Percentiles rank a stretch among this genome's conserved stretches.
Conservation (phyloP, 352 stramenopile genomes). For the Phytophthora litchii region DNA sequence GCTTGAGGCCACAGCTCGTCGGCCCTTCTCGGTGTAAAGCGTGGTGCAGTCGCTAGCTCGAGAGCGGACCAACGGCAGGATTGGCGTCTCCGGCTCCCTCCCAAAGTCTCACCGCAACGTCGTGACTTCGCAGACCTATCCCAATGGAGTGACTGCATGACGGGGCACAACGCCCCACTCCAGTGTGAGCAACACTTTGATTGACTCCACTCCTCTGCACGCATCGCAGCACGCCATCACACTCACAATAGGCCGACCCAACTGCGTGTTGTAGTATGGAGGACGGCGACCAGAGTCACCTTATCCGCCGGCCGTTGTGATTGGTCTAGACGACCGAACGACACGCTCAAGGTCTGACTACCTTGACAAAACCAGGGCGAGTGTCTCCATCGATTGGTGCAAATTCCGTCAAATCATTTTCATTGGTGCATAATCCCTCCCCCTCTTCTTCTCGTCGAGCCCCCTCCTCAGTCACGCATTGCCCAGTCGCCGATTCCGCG, state of each 20-base stretch:
- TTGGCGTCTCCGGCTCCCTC: slow-evolving; percentile 25
- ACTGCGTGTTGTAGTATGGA: neutral
- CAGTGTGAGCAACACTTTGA: slow-evolving; percentile 9
- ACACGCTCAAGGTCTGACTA: slow-evolving; percentile 20
- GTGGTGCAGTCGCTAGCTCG: slow-evolving; percentile 30
- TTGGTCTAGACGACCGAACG: slow-evolving; percentile 15
- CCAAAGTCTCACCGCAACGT: slow-evolving; percentile 20
- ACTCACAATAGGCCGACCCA: neutral
- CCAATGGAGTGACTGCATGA: slow-evolving; percentile 6
- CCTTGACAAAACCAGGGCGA: slow-evolving; percentile 7
- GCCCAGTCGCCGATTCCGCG: slow-evolving; percentile 11
- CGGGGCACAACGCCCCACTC: slow-evolving; percentile 8
- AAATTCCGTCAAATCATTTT: neutral
- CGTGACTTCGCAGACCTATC: slow-evolving; percentile 13
- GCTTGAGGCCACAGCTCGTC: slow-evolving; percentile 13
- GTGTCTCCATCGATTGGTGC: neutral
- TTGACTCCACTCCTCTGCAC: slow-evolving; percentile 4
- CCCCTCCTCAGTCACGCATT: slow-evolving; percentile 19
- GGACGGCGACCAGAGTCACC: slow-evolving; percentile 18
- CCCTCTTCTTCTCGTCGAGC: slow-evolving; percentile 8
- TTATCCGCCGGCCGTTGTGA: slow-evolving; percentile 10
- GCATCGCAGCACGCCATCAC: slow-evolving; percentile 1
- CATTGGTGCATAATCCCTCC: slow-evolving; percentile 19
- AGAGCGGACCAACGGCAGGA: slow-evolving; percentile 31
- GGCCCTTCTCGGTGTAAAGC: slow-evolving; percentile 19